Evolutionary conservation across 2,329 filamentous ascomycete genomes (phyloP).

Genomic region (Chrysoporthe austroafricana): DNA sequence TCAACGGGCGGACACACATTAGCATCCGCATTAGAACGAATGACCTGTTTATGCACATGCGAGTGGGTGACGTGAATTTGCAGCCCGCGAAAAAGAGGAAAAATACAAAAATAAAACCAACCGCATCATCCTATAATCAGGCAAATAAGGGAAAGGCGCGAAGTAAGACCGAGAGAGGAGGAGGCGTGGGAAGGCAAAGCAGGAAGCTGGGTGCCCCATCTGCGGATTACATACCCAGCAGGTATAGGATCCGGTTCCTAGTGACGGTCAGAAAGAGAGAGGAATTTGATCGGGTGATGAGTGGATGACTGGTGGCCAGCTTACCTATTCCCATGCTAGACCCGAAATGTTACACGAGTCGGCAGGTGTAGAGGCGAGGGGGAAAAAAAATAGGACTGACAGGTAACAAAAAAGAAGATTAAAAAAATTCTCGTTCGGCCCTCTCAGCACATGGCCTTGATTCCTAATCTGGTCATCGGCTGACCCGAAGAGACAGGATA

Average conservation of each 20-base stretch:
- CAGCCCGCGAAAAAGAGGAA: not conserved
- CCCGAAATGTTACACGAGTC: not conserved
- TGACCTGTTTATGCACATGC: not conserved
- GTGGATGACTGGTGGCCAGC: not conserved
- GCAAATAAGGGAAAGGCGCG: not conserved
- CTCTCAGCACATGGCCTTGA: not conserved
- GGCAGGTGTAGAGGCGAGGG: not conserved
- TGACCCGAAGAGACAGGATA: slow-evolving; percentile 4
- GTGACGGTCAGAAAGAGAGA: not conserved
- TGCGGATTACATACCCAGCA: slow-evolving; percentile 5
- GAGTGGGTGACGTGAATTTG: not conserved
- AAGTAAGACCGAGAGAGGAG: not conserved
- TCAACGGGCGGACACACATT: not conserved
- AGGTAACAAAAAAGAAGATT: not conserved
- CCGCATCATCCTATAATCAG: not conserved
- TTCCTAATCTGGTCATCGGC: slow-evolving; percentile 4
- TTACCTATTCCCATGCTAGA: slow-evolving; percentile 6
- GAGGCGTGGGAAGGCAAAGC: not conserved
- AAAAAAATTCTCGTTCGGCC: not conserved
- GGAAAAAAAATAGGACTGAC: not conserved
- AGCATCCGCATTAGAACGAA: not conserved
- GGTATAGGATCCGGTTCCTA: slow-evolving; percentile 6
- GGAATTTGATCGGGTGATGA: not conserved
- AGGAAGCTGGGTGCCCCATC: not conserved
- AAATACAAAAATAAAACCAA: not conserved